Percentiles rank a stretch among this genome's conserved stretches.
Conservation (phyloP, 2,329 filamentous ascomycete genomes). For the Epichloe hybrida region DNA sequence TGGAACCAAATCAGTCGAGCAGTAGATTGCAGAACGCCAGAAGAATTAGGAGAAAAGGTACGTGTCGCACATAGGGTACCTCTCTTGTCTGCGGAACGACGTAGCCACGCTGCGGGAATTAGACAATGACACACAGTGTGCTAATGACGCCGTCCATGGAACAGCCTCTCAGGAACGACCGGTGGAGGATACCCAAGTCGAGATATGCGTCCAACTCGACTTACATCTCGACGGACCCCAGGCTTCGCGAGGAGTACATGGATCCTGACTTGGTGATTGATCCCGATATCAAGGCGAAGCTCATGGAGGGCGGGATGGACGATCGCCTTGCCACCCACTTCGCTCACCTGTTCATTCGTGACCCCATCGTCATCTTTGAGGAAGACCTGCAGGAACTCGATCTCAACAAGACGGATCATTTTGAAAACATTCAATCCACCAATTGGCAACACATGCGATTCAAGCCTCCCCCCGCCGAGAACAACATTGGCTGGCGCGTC, state of each 20-base stretch:
- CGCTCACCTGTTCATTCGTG: slow-evolving; percentile 92
- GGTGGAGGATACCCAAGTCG: slow-evolving; percentile 92
- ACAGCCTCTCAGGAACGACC: slow-evolving; percentile 68
- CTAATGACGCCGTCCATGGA: background rate
- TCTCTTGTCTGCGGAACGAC: background rate
- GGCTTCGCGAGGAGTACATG: slow-evolving; percentile 76
- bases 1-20: slow-evolving; percentile 95
- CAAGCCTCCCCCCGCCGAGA: slow-evolving; percentile 90
- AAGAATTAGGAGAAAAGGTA: slow-evolving; percentile 83
- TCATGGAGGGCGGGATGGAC: slow-evolving; percentile 90
- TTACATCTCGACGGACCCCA: slow-evolving; percentile 84
- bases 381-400: slow-evolving; percentile 83
- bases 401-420: slow-evolving; percentile 81
- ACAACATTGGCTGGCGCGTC: slow-evolving; percentile 90
- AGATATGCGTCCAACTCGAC: slow-evolving; percentile 98
- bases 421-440: slow-evolving; percentile 91
- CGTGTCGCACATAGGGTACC: background rate
- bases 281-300: slow-evolving; percentile 64
- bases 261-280: slow-evolving; percentile 83
- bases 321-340: slow-evolving; percentile 89
- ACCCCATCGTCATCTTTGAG: slow-evolving; percentile 87
- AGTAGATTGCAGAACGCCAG: slow-evolving; percentile 83
- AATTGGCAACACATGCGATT: slow-evolving; percentile 99
- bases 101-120: background rate
- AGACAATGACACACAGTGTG: background rate